Base-by-base conservation (phyloP, 2,329 filamentous ascomycete species). In the Microascus cirrosus region DNA sequence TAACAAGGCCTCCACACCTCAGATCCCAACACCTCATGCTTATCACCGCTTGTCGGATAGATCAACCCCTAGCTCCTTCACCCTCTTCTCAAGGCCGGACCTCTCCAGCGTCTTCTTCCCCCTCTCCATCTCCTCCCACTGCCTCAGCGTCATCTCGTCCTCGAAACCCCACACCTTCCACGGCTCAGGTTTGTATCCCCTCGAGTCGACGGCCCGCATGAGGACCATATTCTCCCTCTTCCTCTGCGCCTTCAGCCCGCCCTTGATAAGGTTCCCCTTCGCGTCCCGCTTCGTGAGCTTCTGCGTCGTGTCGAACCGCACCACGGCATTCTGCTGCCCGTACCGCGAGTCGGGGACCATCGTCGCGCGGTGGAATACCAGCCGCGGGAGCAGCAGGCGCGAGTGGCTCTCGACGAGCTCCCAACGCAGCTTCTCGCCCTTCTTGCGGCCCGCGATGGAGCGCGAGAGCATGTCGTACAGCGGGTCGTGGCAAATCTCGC, bases 111-210 rank as follows among this genome's bases (percentile, higher is more conserved):
- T 65, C 64, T 69, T 67, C 61, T 76, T 71, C 8, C 70, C 63
- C 25, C 64, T 35, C 51, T 69, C 57, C 54, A 57, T 55, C 18
- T 58, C 42, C 32, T 63, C 39, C 61, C 71, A 76, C 5, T 59
- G 62, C 60, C 80, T 71, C 2, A 78, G 66, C 1, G 76, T 78
- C 13, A 79, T 82, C 63, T 81, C 77, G 50, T 77, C 68, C 34
- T 81, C 72, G 22, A 82, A 86, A 15, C 86, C 86, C 79, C 85
- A 86, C 55, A 89, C 69, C 66, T 74, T 76, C 86, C 86, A 90
- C 2, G 76, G 73, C 32, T 68, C 71, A 58, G 75, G 68, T 65
- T 73, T 66, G 62, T 73, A 80, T 22, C 78, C 80, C 57, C 11
- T 58, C 53, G 70, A 71, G 65, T 77, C 71, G 51, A 79, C 61